Percentiles rank a stretch among this genome's conserved stretches.
Conservation (phyloP, 2,329 filamentous ascomycete genomes). For the Tolypocladium ophioglossoides region DNA sequence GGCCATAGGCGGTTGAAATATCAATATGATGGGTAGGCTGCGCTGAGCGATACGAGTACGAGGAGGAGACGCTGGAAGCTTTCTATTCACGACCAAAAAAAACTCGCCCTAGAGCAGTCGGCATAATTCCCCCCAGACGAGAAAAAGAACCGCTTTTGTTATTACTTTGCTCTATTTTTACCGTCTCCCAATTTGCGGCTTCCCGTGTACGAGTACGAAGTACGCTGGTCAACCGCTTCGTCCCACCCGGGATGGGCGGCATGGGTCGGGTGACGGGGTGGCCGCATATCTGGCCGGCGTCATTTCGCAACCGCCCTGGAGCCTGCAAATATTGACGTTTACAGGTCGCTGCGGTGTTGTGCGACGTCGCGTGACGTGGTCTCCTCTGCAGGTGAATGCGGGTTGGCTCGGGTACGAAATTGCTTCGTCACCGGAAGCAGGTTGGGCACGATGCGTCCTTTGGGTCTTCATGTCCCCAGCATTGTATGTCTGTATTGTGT, state of each 20-base stretch:
- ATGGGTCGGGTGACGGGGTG: background rate
- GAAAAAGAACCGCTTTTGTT: background rate
- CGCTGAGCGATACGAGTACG: background rate
- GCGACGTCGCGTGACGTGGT: background rate
- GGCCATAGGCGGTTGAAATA: background rate
- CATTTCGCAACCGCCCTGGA: background rate
- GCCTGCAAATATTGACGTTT: background rate
- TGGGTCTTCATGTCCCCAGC: background rate
- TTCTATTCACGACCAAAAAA: background rate
- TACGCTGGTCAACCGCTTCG: background rate
- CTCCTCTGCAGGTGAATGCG: background rate
- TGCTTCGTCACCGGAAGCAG: background rate
- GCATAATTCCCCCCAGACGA: background rate
- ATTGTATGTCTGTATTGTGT: background rate
- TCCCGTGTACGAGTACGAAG: too few relatives aligned
- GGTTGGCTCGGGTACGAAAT: background rate
- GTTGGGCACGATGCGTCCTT: background rate
- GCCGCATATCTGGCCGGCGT: conserved; percentile 1
- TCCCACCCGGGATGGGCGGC: background rate
- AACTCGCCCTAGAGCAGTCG: background rate
- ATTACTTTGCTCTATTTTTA: background rate
- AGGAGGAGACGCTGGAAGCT: background rate
- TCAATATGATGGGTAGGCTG: background rate
- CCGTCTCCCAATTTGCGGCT: background rate
- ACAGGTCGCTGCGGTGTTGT: background rate